A percentile compares a stretch with the other conserved stretches of the same genome.
These are phyloP conservation scores for Conringia planisiliqua DNA, from an alignment of 345 rosid genomes.

Conservation along the genomic window DNA sequence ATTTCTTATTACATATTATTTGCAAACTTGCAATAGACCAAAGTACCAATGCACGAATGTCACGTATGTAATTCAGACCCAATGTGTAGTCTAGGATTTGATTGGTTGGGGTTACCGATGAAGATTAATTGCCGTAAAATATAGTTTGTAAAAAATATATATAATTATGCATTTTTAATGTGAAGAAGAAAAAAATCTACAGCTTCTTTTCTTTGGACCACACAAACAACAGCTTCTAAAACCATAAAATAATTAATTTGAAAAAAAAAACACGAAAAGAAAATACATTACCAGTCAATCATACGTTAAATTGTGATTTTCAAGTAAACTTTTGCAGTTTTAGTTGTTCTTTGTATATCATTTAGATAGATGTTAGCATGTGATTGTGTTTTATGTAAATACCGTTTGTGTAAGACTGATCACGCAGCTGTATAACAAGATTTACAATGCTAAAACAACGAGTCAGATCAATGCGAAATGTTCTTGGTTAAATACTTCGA, in stretches of 20 bases:
- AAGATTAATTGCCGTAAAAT: neutral
- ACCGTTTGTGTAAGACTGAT: neutral
- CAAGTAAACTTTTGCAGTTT: neutral
- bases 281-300: neutral
- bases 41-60: neutral
- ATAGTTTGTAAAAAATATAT: neutral
- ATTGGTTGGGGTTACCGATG: neutral
- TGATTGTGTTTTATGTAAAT: neutral
- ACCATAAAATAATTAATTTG: neutral
- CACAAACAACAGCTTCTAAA: neutral
- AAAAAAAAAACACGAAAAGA: neutral
- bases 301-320: neutral
- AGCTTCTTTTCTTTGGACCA: neutral
- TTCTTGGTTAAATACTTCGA: neutral
- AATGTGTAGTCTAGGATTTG: neutral
- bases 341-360: neutral
- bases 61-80: neutral
- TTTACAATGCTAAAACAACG: neutral
- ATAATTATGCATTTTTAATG: no score
- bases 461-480: neutral
- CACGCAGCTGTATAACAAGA: no score
- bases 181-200: neutral
- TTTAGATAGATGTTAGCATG: neutral
- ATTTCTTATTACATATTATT: no score
- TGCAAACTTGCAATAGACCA: neutral